These are phyloP conservation scores for Phytophthora syringae DNA, from an alignment of 352 stramenopile genomes.

Conservation along the genomic window DNA sequence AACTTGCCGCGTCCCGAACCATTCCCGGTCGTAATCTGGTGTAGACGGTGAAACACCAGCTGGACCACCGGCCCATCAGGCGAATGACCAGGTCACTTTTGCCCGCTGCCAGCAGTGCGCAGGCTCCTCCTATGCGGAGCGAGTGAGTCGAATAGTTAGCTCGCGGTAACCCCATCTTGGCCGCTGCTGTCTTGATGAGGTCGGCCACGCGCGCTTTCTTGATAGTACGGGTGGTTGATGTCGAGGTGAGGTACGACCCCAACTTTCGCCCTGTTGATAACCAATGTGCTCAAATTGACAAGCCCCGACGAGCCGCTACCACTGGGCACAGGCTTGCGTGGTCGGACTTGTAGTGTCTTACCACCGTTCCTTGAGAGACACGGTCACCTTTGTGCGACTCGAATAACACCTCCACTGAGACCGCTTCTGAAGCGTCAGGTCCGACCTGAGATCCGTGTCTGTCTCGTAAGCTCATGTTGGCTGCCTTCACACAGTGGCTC, in stretches of 20 bases:
- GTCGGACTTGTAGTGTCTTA: constrained; percentile 24
- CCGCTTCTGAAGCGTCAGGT: background rate
- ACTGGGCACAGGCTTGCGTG: constrained; percentile 27
- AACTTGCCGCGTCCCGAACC: constrained; percentile 25
- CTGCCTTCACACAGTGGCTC: constrained; percentile 3
- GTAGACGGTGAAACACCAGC: constrained; percentile 36
- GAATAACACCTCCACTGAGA: constrained; percentile 4
- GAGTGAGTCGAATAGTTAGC: constrained; percentile 33
- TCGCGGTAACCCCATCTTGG: constrained; percentile 5
- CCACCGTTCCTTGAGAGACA: background rate
- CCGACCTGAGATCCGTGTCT: background rate
- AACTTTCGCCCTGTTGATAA: background rate
- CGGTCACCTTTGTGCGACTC: constrained; percentile 20
- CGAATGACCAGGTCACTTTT: constrained; percentile 36
- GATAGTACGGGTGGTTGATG: constrained; percentile 9
- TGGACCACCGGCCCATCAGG: constrained; percentile 31
- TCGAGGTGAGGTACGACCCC: constrained; percentile 27
- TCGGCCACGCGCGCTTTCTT: constrained; percentile 21
- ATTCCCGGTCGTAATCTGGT: constrained; percentile 25
- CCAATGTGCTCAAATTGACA: constrained; percentile 7
- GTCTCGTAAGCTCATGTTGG: constrained; percentile 5
- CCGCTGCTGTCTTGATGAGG: constrained; percentile 28
- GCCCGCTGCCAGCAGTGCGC: constrained; percentile 25
- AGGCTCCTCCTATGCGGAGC: constrained; percentile 32
- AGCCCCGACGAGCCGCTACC: constrained; percentile 15